phyloP scores from a whole-genome alignment of 345 rosid genomes.

The Zanthoxylum bungeanum region DNA sequence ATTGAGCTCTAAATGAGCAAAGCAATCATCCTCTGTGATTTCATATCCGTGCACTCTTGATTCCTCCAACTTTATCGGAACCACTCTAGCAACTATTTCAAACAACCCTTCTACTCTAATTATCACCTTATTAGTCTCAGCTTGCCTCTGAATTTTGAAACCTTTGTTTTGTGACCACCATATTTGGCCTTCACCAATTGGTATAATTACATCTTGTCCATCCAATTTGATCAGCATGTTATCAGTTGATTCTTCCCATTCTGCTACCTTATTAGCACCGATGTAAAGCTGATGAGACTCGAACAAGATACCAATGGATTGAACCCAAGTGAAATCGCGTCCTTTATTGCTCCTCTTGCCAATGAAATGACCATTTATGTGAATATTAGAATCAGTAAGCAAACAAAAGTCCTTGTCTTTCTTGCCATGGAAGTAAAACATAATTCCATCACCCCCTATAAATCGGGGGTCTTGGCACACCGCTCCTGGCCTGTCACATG shows the following conservation, averaged over 20 bases:
- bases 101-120: slow-evolving; percentile 12
- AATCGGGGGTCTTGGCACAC: slow-evolving; percentile 58
- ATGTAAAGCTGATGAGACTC: slow-evolving; percentile 19
- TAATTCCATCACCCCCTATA: slow-evolving; percentile 53
- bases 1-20: slow-evolving; percentile 21
- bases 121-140: slow-evolving; percentile 15
- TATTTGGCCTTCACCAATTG: background rate
- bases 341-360: slow-evolving; percentile 20
- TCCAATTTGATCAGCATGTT: slow-evolving; percentile 12
- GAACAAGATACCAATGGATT: slow-evolving; percentile 21
- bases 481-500: slow-evolving; percentile 53
- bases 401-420: slow-evolving; percentile 28
- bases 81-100: slow-evolving; percentile 5
- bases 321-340: slow-evolving; percentile 31
- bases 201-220: slow-evolving; percentile 1
- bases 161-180: slow-evolving; percentile 9
- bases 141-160: slow-evolving; percentile 10
- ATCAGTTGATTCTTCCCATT: slow-evolving; percentile 7
- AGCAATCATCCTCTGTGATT: slow-evolving; percentile 14
- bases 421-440: slow-evolving; percentile 65
- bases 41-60: slow-evolving; percentile 19
- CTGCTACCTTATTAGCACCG: slow-evolving; percentile 8
- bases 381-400: slow-evolving; percentile 24
- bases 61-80: slow-evolving; percentile 23
- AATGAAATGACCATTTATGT: slow-evolving; percentile 31